Evolutionary conservation across 306 rosid species (phyloP).

Genomic region (Malus sylvestris): DNA sequence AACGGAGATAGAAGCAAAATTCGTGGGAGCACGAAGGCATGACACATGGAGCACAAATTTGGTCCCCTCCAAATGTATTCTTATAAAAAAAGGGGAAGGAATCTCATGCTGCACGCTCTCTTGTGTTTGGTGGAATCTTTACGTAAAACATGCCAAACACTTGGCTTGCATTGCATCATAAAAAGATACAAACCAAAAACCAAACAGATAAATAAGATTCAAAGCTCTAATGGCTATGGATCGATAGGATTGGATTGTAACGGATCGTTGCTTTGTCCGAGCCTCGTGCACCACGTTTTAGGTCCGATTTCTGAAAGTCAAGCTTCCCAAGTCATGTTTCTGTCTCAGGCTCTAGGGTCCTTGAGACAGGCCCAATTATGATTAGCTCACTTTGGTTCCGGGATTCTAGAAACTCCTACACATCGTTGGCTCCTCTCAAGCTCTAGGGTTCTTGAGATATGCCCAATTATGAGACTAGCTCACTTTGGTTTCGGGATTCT

Average conservation of each 20-base stretch:
- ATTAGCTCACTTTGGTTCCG: neutral
- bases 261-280: neutral
- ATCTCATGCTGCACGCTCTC: slow-evolving; percentile 9
- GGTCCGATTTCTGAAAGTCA: neutral
- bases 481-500: too few species aligned
- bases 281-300: neutral
- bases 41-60: slow-evolving; percentile 16
- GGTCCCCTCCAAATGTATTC: neutral
- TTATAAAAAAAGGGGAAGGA: neutral
- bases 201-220: neutral
- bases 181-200: neutral
- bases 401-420: too few species aligned
- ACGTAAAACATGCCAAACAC: neutral
- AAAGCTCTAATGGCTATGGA: neutral
- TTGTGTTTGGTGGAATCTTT: neutral
- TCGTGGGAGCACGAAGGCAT: slow-evolving; percentile 31
- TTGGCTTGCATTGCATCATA: neutral
- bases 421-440: too few species aligned
- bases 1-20: neutral
- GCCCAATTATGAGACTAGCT: too few species aligned
- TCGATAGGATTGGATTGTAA: neutral
- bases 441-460: too few species aligned
- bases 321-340: neutral
- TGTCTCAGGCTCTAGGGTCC: neutral
- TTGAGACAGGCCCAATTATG: neutral